Percentiles rank a stretch among this genome's conserved stretches.
These are phyloP conservation scores for Xerocomus brunneocitrinus DNA, from an alignment of 768 basidiomycete genomes.

Conservation along the genomic window DNA sequence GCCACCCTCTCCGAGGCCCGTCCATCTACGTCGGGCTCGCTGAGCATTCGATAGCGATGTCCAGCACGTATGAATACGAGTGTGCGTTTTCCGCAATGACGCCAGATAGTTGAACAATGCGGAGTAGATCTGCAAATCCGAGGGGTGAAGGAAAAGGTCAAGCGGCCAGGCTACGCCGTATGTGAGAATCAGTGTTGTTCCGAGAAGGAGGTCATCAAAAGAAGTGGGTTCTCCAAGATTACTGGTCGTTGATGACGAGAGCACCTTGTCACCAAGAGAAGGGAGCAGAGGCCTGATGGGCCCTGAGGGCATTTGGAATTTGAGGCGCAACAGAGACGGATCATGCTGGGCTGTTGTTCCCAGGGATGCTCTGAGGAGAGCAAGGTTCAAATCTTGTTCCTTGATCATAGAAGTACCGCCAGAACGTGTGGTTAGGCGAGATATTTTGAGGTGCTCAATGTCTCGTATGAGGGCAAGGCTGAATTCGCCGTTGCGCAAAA, in stretches of 20 bases:
- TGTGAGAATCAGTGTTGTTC: slow-evolving; percentile 65
- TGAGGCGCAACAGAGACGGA: slow-evolving; percentile 64
- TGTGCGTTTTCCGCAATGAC: slow-evolving; percentile 80
- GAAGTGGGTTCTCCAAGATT: slow-evolving; percentile 39
- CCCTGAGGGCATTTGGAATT: slow-evolving; percentile 75
- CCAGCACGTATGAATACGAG: slow-evolving; percentile 78
- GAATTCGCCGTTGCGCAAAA: slow-evolving; percentile 86
- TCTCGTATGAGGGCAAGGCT: slow-evolving; percentile 79
- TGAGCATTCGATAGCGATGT: slow-evolving; percentile 80
- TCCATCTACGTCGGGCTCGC: slow-evolving; percentile 80
- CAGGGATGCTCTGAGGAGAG: slow-evolving; percentile 80
- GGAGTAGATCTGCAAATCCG: slow-evolving; percentile 71
- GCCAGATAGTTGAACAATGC: slow-evolving; percentile 79
- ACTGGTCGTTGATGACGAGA: slow-evolving; percentile 41
- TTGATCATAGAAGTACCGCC: slow-evolving; percentile 73
- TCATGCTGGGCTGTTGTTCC: slow-evolving; percentile 89
- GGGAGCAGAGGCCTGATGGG: slow-evolving; percentile 79
- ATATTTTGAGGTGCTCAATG: slow-evolving; percentile 77
- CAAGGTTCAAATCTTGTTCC: slow-evolving; percentile 86
- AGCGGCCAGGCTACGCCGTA: slow-evolving; percentile 83
- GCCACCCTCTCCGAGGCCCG: slow-evolving; percentile 82
- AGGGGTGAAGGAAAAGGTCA: slow-evolving; percentile 78
- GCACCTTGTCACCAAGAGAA: slow-evolving; percentile 44
- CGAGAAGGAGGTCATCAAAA: slow-evolving; percentile 75
- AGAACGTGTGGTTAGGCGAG: slow-evolving; percentile 65